These are phyloP conservation scores for Starmerella ratchasimensis DNA, from an alignment of 805 yeast genomes.

Conservation along the genomic window DNA sequence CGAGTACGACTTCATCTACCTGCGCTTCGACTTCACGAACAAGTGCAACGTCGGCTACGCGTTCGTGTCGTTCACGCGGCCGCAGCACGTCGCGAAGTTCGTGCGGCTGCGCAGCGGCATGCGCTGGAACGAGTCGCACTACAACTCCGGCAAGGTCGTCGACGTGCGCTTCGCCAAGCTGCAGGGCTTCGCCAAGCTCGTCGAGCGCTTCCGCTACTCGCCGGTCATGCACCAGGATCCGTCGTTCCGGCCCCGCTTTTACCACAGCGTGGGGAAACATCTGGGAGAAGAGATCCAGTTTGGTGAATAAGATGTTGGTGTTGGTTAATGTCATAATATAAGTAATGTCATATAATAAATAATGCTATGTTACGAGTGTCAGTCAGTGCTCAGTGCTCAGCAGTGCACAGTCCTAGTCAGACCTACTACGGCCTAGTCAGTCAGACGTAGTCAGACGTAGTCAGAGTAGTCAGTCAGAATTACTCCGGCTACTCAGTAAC, in stretches of 20 bases:
- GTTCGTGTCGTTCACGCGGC: conserved; percentile 36
- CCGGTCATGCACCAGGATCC: conserved; percentile 37
- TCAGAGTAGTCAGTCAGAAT: too few species aligned
- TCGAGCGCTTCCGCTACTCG: conserved; percentile 38
- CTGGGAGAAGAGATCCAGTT: conserved; percentile 1
- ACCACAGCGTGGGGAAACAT: conserved; percentile 30
- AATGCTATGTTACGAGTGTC: too few species aligned
- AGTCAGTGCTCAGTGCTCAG: too few species aligned
- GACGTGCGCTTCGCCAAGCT: conserved; percentile 40
- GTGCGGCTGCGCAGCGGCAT: conserved; percentile 35
- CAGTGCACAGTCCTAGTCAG: too few species aligned
- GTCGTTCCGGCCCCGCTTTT: conserved; percentile 37
- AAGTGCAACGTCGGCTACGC: conserved; percentile 46
- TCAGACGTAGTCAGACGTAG: too few species aligned
- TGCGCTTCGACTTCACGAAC: conserved; percentile 40
- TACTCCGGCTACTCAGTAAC: too few species aligned
- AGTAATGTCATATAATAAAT: too few species aligned
- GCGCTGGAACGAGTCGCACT: conserved; percentile 31
- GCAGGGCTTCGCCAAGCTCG: conserved; percentile 35
- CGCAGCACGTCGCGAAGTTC: conserved; percentile 34
- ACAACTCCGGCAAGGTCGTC: conserved; percentile 38
- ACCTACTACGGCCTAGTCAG: too few species aligned
- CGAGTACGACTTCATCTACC: conserved; percentile 31
- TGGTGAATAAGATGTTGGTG: background rate
- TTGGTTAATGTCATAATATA: too few species aligned